phyloP scores from a whole-genome alignment of 2,329 filamentous ascomycete species.

The Nemania serpens region DNA sequence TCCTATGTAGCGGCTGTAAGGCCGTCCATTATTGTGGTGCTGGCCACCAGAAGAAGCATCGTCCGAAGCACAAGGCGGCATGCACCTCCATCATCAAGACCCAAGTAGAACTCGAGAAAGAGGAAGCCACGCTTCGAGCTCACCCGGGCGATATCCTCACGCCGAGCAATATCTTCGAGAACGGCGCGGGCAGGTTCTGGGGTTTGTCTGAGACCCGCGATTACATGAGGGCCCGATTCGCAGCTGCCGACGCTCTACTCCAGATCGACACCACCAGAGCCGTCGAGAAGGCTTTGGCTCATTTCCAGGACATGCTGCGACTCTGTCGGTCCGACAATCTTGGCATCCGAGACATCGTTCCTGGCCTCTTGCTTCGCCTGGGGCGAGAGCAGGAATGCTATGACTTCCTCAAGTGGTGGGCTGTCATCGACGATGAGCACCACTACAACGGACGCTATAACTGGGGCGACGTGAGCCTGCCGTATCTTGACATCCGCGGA shows the following conservation, averaged over 20 bases:
- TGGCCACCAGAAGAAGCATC: slow-evolving; percentile 34
- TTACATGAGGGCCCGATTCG: slow-evolving; percentile 46
- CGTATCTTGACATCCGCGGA: slow-evolving; percentile 28
- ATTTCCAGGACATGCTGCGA: slow-evolving; percentile 31
- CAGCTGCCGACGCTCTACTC: slow-evolving; percentile 37
- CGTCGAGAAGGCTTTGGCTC: slow-evolving; percentile 32
- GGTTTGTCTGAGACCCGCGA: slow-evolving; percentile 37
- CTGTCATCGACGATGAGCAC: slow-evolving; percentile 28
- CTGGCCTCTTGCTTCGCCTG: slow-evolving; percentile 39
- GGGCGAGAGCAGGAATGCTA: slow-evolving; percentile 46
- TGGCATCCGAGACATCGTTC: slow-evolving; percentile 31
- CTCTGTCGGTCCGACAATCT: slow-evolving; percentile 32
- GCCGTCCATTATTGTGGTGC: slow-evolving; percentile 37
- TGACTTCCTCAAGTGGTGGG: slow-evolving; percentile 55
- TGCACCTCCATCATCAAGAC: slow-evolving; percentile 34
- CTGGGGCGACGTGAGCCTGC: slow-evolving; percentile 21
- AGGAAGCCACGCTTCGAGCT: slow-evolving; percentile 33
- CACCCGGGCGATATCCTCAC: slow-evolving; percentile 8
- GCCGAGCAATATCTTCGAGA: slow-evolving; percentile 37
- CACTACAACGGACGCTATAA: slow-evolving; percentile 12
- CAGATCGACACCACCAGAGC: slow-evolving; percentile 39
- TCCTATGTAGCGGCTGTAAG: slow-evolving; percentile 34
- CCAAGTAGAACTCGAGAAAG: slow-evolving; percentile 25
- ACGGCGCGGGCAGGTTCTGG: slow-evolving; percentile 44
- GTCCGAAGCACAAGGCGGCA: slow-evolving; percentile 32